Conservation (phyloP, 441 rosid species). For the Gossypium laxum region DNA sequence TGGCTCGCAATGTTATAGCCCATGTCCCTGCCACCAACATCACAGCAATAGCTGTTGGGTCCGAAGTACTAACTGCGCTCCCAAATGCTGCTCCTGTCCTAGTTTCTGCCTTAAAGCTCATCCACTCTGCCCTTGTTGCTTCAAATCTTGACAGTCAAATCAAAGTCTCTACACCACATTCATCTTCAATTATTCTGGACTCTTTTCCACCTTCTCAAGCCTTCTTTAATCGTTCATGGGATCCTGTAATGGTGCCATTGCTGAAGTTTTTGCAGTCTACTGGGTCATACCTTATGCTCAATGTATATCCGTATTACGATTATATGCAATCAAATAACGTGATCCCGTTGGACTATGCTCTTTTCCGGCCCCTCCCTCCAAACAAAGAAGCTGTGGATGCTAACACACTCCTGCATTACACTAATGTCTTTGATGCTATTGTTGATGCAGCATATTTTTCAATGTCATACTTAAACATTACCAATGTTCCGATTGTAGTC, state of each 20-base stretch:
- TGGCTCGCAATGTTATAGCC: slow-evolving; percentile 65
- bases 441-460: slow-evolving; percentile 85
- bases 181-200: slow-evolving; percentile 78
- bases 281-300: slow-evolving; percentile 66
- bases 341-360: slow-evolving; percentile 77
- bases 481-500: slow-evolving; percentile 64
- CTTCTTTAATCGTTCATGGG: slow-evolving; percentile 82
- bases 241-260: slow-evolving; percentile 74
- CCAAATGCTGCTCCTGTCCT: slow-evolving; percentile 70
- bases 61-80: slow-evolving; percentile 58
- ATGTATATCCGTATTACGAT: slow-evolving; percentile 76
- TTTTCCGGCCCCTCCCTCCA: slow-evolving; percentile 76
- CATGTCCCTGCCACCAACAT: slow-evolving; percentile 85
- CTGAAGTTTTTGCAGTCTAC: slow-evolving; percentile 72
- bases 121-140: slow-evolving; percentile 76
- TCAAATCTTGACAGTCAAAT: slow-evolving; percentile 72
- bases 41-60: slow-evolving; percentile 71
- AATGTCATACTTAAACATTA: slow-evolving; percentile 65
- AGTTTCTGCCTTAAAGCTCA: slow-evolving; percentile 65
- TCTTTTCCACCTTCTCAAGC: slow-evolving; percentile 98
- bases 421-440: slow-evolving; percentile 79
- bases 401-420: slow-evolving; percentile 85
- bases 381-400: slow-evolving; percentile 88
- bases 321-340: slow-evolving; percentile 58
- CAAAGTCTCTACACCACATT: slow-evolving; percentile 76